Base-by-base conservation (phyloP, 306 rosid genomes). In the Alnus rubra region DNA sequence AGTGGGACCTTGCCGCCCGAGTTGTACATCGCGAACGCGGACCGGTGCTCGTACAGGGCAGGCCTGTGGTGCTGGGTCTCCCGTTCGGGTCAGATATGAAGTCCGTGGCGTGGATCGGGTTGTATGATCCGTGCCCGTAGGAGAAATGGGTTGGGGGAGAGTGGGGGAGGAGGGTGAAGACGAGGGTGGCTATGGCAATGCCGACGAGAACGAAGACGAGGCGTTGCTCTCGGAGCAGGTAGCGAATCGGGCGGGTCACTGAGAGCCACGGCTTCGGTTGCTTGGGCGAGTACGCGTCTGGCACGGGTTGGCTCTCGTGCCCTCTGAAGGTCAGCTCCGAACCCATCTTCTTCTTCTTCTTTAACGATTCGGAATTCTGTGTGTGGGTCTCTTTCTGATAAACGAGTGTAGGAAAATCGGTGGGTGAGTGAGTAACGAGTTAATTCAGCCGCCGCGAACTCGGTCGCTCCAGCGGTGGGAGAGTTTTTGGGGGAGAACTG, bases 171-270 rank as follows among this genome's bases (percentile, higher is more conserved):
- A 90, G 73, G 39, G 82, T 79, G 90, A 94, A 94, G 60, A 75
- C 81, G 2, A 88, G 0, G 71, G 98, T 69, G 73, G 98, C 97
- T 13, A 94, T 85, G 37, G 77, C 89, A 76, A 94, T 86, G 92
- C 98, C 97, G 51, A 92, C 51, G 39, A 94, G 83, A 45, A 92
- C 81, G 86, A 92, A 94, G 35, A 92, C 30, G 71, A 94, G 91
- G 10, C 98, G 91, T 63, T 94, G 97, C 30, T 92, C 97, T 0
- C 95, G 97, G 78, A 94, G 97, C 83, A 94, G 47, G 90, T 92
- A 94, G 39, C 79, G 90, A 79, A 94, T 83, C 89, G 98, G 92
- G 5, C 89, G 88, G 23, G 89, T 74, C n/a, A 84, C 86, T 4
- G 92, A 79, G 50, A 82, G 80, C 98, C 98, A 91, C 13, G 92